A percentile compares a stretch with the other conserved stretches of the same genome.
Conservation (phyloP, 148 eudicot genomes). For the Camellia sinensis region DNA sequence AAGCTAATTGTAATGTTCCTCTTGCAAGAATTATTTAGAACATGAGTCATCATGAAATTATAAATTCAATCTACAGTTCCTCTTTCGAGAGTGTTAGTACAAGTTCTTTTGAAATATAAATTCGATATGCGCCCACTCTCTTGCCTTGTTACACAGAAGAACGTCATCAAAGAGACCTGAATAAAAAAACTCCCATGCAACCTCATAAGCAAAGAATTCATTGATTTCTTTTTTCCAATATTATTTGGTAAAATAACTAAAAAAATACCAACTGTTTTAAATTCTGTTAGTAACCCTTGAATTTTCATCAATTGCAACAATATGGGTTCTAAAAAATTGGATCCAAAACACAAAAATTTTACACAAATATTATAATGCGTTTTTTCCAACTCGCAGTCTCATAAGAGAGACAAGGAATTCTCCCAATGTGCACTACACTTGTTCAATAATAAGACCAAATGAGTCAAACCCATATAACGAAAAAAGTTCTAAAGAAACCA, state of each 20-base stretch:
- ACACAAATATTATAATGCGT: background rate
- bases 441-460: background rate
- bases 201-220: background rate
- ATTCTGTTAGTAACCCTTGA: background rate
- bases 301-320: constrained; percentile 1
- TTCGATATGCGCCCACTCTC: background rate
- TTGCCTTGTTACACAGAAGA: background rate
- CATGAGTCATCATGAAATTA: background rate
- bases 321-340: background rate
- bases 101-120: background rate
- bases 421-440: background rate
- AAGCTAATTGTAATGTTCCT: background rate
- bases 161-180: background rate
- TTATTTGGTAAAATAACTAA: background rate
- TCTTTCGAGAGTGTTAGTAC: background rate
- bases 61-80: too few relatives aligned
- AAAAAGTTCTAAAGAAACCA: background rate
- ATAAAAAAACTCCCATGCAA: background rate
- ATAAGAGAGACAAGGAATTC: background rate
- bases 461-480: background rate
- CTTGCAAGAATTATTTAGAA: background rate
- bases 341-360: background rate
- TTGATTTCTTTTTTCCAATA: background rate
- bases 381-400: background rate
- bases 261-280: background rate